Base-by-base conservation (phyloP, 2,329 filamentous ascomycete genomes). In the Trichoderma oligosporum region DNA sequence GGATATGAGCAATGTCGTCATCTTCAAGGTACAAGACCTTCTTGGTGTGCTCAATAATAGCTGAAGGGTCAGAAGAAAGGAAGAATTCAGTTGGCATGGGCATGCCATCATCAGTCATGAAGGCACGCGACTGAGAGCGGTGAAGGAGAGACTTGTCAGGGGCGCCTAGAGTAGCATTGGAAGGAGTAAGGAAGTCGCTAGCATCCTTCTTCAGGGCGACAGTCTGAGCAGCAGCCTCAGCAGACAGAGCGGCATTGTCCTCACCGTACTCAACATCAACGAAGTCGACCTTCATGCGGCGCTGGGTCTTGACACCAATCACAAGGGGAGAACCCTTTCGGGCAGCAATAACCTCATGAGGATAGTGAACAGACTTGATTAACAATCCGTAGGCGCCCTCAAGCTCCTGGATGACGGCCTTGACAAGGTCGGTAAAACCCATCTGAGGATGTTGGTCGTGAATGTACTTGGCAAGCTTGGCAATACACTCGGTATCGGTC, bases 241-340 rank as follows among this genome's bases (percentile, higher is more conserved):
- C 94, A 35, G 94, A 87, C 61, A 99, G 87, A 64, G 88, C 83
- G 64, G 79, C 81, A 68, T 87, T 86, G 67, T 96, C 91, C 69
- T 96, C 91, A 51, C 88, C 88, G 74, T 93, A 97, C 78, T 99
- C 94, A 61, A 99, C 94, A 73, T 99, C 94, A 72, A 99, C 94
- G 70, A 99, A 99, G 79, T 99, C 94, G 62, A 99, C 94, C 87
- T 97, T 99, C 94, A 99, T 97, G 80, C 96, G 96, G 82, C 89
- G 95, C 77, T 91, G 83, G 57, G 94, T 97, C 79, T 91, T 89
- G 72, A 99, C 94, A 77, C 94, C 94, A 67, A 99, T 91, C 63
- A 99, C 94, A 61, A 99, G 84, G 41, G 94, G 94, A 61, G 94
- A 99, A 78, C 94, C 94, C 84, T 99, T 99, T 68, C 94, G 91